Evolutionary conservation across 768 basidiomycete species (phyloP).

Genomic region (Amanita thiersii): DNA sequence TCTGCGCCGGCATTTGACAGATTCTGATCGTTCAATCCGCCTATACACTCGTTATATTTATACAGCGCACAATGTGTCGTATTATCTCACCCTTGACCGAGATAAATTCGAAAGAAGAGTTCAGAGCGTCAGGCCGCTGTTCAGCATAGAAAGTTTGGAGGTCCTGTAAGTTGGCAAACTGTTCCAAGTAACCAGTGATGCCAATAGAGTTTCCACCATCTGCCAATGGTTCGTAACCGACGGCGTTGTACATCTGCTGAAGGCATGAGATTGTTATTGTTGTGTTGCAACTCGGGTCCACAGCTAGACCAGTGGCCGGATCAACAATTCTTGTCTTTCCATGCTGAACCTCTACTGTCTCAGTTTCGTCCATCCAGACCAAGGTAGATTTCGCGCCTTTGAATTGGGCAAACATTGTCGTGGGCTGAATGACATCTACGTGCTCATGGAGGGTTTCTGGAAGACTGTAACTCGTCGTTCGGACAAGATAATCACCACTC

Average conservation of each 20-base stretch:
- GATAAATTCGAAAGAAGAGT: slow-evolving; percentile 43
- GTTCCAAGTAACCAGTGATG: slow-evolving; percentile 43
- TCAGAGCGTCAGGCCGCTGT: slow-evolving; percentile 36
- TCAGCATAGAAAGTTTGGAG: slow-evolving; percentile 39
- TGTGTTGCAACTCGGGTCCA: slow-evolving; percentile 40
- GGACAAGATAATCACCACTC: slow-evolving; percentile 42
- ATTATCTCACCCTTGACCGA: slow-evolving; percentile 40
- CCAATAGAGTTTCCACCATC: slow-evolving; percentile 39
- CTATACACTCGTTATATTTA: slow-evolving; percentile 23
- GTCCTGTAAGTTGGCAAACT: slow-evolving; percentile 45
- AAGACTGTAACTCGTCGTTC: slow-evolving; percentile 59
- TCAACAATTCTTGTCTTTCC: slow-evolving; percentile 13
- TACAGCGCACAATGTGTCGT: background rate
- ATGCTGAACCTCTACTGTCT: slow-evolving; percentile 15
- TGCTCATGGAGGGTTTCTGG: slow-evolving; percentile 50
- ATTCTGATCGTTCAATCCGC: slow-evolving; percentile 50
- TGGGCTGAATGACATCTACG: slow-evolving; percentile 61
- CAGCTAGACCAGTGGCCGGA: slow-evolving; percentile 24
- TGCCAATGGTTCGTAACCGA: slow-evolving; percentile 33
- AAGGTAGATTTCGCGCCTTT: slow-evolving; percentile 36
- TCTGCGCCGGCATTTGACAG: slow-evolving; percentile 43
- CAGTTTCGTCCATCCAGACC: slow-evolving; percentile 17
- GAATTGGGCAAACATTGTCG: slow-evolving; percentile 56
- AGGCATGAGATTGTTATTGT: slow-evolving; percentile 46
- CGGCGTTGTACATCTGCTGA: slow-evolving; percentile 44